Percentiles rank a stretch among this genome's conserved stretches.
Conservation (phyloP, 768 basidiomycete genomes). For the Rhodocollybia butyracea region DNA sequence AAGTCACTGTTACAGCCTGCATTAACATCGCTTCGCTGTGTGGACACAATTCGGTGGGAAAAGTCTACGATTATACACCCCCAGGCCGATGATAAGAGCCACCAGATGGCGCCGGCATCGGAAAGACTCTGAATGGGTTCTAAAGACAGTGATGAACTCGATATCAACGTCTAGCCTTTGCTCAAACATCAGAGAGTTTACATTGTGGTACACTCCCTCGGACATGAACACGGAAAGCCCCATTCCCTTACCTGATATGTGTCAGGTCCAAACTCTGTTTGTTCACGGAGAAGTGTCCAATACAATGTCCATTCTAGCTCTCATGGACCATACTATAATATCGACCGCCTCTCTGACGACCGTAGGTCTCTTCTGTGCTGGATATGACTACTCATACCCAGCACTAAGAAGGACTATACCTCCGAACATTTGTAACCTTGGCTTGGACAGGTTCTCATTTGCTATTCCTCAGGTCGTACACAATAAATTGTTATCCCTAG, state of each 20-base stretch:
- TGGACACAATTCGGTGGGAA: background rate
- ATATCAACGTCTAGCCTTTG: background rate
- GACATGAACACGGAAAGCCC: background rate
- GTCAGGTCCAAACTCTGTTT: background rate
- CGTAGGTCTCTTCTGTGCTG: background rate
- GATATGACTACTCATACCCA: background rate
- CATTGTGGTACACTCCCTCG: background rate
- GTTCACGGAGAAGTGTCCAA: background rate
- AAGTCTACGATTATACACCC: background rate
- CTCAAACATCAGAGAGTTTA: background rate
- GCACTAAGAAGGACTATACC: background rate
- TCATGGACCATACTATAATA: background rate
- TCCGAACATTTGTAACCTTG: background rate
- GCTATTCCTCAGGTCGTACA: background rate
- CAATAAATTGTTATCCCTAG: background rate
- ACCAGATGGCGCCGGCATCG: slow-evolving; percentile 1
- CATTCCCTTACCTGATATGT: background rate
- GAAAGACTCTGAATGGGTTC: background rate
- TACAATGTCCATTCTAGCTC: background rate
- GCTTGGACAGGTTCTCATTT: background rate
- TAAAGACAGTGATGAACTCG: background rate
- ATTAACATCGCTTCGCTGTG: background rate
- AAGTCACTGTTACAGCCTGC: background rate
- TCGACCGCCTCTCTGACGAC: background rate
- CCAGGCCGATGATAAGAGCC: background rate